These are phyloP conservation scores for Euphrasia arctica DNA, from an alignment of 305 asterid genomes.

Conservation along the genomic window DNA sequence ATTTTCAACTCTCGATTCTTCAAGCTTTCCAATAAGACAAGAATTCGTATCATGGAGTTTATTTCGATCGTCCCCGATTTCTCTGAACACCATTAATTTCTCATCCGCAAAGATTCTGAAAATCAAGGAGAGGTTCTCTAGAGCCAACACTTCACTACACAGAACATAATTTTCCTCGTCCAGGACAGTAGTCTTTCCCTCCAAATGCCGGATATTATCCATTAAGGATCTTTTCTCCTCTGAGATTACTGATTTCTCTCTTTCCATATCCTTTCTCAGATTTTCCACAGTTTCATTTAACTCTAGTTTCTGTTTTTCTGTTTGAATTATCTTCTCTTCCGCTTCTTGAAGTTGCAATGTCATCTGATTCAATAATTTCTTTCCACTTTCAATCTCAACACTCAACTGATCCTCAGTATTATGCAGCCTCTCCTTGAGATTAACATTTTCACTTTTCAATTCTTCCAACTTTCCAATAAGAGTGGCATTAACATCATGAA, in stretches of 20 bases:
- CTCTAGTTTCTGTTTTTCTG: constrained; percentile 45
- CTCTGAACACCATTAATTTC: constrained; percentile 44
- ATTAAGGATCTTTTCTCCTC: constrained; percentile 51
- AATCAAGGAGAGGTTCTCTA: constrained; percentile 48
- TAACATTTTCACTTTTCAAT: constrained; percentile 46
- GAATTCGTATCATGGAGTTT: constrained; percentile 39
- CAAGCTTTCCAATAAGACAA: constrained; percentile 44
- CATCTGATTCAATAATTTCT: constrained; percentile 38
- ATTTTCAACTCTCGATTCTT: constrained; percentile 50
- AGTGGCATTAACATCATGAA: constrained; percentile 39
- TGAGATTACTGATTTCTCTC: constrained; percentile 36
- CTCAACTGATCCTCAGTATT: constrained; percentile 50
- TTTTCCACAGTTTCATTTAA: constrained; percentile 41
- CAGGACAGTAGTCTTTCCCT: constrained; percentile 41
- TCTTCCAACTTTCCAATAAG: constrained; percentile 48
- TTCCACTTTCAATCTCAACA: constrained; percentile 42
- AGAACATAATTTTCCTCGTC: constrained; percentile 60
- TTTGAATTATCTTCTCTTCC: constrained; percentile 41
- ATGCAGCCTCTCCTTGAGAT: constrained; percentile 50
- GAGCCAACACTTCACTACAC: constrained; percentile 44
- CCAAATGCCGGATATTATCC: constrained; percentile 37
- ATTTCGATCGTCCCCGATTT: constrained; percentile 41
- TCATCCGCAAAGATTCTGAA: constrained; percentile 55
- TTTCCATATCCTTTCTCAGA: constrained; percentile 37
- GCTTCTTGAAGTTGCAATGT: constrained; percentile 48